Evolutionary conservation across 2,329 filamentous ascomycete species (phyloP).

Genomic region (Monilinia aucupariae): DNA sequence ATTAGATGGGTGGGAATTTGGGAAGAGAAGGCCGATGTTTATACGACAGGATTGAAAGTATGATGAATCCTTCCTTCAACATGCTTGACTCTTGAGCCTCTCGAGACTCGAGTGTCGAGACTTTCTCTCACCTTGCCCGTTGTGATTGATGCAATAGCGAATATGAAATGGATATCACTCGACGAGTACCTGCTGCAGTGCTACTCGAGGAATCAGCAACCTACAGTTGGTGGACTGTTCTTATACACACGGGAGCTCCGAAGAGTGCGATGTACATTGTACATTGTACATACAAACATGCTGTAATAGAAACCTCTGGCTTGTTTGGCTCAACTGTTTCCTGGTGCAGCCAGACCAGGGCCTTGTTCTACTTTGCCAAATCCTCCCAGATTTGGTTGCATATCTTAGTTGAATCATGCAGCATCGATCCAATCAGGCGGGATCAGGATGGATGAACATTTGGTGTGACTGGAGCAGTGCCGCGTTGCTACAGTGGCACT

Average conservation of each 20-base stretch:
- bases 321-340: not conserved
- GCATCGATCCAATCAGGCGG: not conserved
- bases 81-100: not conserved
- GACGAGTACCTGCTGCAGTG: not conserved
- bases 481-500: not conserved
- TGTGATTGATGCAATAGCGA: not conserved
- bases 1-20: not conserved
- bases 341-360: not conserved
- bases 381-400: conserved; percentile 10
- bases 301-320: not conserved
- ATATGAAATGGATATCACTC: not conserved
- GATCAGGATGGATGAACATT: not conserved
- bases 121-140: no score
- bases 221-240: no score
- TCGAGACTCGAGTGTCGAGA: no score
- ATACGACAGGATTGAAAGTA: not conserved
- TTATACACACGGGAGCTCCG: not conserved
- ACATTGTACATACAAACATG: no score
- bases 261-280: not conserved
- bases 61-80: not conserved
- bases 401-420: not conserved
- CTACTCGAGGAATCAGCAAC: no score
- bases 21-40: not conserved
- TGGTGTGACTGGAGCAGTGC: not conserved
- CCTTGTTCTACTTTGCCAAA: not conserved